Conservation (phyloP, 2,329 filamentous ascomycete genomes). For the Truncatella angustata region DNA sequence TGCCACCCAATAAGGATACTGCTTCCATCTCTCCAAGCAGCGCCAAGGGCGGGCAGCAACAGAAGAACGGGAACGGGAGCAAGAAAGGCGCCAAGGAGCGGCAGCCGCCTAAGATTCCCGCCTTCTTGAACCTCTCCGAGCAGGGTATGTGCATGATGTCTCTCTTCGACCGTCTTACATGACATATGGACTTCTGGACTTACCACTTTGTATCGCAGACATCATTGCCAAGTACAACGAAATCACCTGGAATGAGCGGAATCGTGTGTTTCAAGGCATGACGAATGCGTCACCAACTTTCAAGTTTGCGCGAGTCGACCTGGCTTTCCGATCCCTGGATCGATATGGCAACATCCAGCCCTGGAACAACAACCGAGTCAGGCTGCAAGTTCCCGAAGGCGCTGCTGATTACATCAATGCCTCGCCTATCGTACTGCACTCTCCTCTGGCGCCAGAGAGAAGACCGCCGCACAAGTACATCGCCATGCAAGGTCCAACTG, state of each 20-base stretch:
- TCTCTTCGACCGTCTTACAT: background rate
- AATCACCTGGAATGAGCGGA: constrained; percentile 51
- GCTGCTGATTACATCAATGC: constrained; percentile 81
- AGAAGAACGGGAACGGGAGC: constrained; percentile 25
- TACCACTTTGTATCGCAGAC: constrained; percentile 25
- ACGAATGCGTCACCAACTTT: constrained; percentile 36
- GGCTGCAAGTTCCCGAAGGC: constrained; percentile 72
- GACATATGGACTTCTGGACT: constrained; percentile 1
- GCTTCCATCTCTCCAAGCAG: background rate
- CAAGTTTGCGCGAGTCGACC: constrained; percentile 51
- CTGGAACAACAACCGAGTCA: constrained; percentile 83
- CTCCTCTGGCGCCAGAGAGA: constrained; percentile 33
- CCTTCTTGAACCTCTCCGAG: constrained; percentile 49
- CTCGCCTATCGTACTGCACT: constrained; percentile 62
- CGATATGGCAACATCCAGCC: constrained; percentile 89
- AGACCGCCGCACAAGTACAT: constrained; percentile 65
- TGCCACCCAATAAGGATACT: constrained; percentile 9
- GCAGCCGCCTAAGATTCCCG: constrained; percentile 36
- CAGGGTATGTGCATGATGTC: constrained; percentile 16
- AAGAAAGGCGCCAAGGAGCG: constrained; percentile 18
- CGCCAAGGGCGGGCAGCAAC: constrained; percentile 21
- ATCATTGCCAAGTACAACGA: constrained; percentile 52
- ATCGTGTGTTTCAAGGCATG: constrained; percentile 40
- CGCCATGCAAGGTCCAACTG: constrained; percentile 88
- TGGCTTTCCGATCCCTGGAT: constrained; percentile 61